These are phyloP conservation scores for Dryas octopetala DNA, from an alignment of 306 rosid species.

Conservation along the genomic window DNA sequence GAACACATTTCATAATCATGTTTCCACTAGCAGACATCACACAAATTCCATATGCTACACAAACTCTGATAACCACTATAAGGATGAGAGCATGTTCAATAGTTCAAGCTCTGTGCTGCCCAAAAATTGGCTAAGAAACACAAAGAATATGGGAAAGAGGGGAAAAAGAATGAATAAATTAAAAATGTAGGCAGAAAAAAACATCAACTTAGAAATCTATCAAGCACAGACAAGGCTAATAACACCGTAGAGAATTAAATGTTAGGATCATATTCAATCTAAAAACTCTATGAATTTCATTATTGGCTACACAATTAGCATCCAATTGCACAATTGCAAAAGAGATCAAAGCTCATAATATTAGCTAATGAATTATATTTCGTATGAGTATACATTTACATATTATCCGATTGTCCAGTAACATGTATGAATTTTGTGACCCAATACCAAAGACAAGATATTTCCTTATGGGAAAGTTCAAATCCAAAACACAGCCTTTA, in stretches of 20 bases:
- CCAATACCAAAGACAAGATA: neutral
- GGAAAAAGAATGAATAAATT: neutral
- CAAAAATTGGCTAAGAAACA: neutral
- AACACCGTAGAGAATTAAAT: neutral
- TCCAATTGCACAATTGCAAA: neutral
- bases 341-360: neutral
- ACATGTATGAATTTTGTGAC: neutral
- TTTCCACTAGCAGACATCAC: neutral
- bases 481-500: neutral
- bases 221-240: neutral
- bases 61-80: neutral
- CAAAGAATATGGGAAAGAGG: neutral
- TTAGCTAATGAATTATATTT: neutral
- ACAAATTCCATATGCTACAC: neutral
- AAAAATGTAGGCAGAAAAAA: neutral
- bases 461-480: neutral
- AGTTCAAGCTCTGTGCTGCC: neutral
- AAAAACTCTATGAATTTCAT: neutral
- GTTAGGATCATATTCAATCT: neutral
- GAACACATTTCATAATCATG: neutral
- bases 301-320: neutral
- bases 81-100: neutral
- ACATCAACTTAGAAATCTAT: neutral
- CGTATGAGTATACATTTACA: neutral
- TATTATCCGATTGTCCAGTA: no score